phyloP scores from a whole-genome alignment of 2,329 filamentous ascomycete genomes.

The Pseudocercospora ulei region DNA sequence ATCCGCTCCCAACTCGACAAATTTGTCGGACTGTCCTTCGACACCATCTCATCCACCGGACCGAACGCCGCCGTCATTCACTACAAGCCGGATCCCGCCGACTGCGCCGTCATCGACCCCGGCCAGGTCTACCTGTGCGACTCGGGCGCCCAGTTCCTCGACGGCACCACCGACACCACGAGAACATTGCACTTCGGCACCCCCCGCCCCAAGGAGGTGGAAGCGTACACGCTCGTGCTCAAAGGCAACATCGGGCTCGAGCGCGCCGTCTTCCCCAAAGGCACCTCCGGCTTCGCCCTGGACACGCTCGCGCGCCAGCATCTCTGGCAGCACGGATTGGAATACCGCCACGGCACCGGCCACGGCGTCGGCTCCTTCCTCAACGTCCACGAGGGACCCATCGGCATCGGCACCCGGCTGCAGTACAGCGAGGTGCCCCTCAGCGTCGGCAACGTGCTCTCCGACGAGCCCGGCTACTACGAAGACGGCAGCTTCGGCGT shows the following conservation, averaged over 20 bases:
- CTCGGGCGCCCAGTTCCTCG: constrained; percentile 89
- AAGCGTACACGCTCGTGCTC: constrained; percentile 83
- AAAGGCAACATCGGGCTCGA: constrained; percentile 91
- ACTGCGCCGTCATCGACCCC: constrained; percentile 74
- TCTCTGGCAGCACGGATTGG: constrained; percentile 84
- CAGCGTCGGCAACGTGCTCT: constrained; percentile 85
- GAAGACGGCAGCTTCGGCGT: constrained; percentile 93
- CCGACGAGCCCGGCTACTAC: constrained; percentile 91
- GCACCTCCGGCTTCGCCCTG: constrained; percentile 84
- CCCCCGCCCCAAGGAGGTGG: constrained; percentile 72
- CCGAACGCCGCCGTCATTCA: constrained; percentile 91
- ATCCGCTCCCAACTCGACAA: constrained; percentile 59
- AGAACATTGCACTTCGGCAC: constrained; percentile 84
- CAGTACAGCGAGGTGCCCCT: constrained; percentile 87
- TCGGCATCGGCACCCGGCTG: constrained; percentile 85
- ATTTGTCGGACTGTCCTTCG: constrained; percentile 85
- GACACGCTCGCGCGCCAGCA: constrained; percentile 82
- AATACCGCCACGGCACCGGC: constrained; percentile 92
- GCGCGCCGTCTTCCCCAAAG: constrained; percentile 79
- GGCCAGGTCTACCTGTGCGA: constrained; percentile 86
- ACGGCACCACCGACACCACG: constrained; percentile 94
- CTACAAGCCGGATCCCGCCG: constrained; percentile 77
- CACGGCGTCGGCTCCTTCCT: constrained; percentile 91
- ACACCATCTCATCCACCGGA: constrained; percentile 91
- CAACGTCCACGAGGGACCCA: constrained; percentile 95